These are phyloP conservation scores for Ceratonia siliqua DNA, from an alignment of 306 rosid genomes.

Conservation along the genomic window DNA sequence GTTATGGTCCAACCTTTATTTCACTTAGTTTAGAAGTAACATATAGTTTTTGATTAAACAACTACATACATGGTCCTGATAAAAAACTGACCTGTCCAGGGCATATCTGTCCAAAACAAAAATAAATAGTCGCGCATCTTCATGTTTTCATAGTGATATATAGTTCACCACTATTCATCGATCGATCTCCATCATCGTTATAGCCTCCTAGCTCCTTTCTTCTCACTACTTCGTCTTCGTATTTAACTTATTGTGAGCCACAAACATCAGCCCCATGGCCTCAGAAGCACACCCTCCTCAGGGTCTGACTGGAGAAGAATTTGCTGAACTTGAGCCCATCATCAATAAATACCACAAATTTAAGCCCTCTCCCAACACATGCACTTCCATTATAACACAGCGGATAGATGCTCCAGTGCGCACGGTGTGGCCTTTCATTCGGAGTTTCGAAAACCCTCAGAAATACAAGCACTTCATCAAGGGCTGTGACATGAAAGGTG, in stretches of 20 bases:
- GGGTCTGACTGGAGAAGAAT: constrained; percentile 66
- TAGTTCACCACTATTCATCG: neutral
- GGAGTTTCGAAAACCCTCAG: constrained; percentile 77
- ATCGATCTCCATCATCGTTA: too few species aligned
- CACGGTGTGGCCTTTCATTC: constrained; percentile 62
- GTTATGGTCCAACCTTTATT: constrained; percentile 24
- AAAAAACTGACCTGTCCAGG: constrained; percentile 29
- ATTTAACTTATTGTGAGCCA: neutral
- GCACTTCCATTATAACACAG: constrained; percentile 71
- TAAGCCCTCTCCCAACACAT: constrained; percentile 50
- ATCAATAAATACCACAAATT: constrained; percentile 61
- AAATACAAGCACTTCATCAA: constrained; percentile 90
- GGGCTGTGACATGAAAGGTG: constrained; percentile 73
- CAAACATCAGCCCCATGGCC: constrained; percentile 32
- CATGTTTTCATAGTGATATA: constrained; percentile 23
- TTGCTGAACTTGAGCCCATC: constrained; percentile 47
- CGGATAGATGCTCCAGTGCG: constrained; percentile 64
- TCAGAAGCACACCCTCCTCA: constrained; percentile 34
- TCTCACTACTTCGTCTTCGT: too few species aligned
- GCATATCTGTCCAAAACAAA: constrained; percentile 38
- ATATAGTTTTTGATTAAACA: neutral
- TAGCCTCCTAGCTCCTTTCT: too few species aligned
- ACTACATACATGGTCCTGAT: neutral
- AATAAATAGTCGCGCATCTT: neutral
- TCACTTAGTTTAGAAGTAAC: constrained; percentile 36